Percentiles rank a stretch among this genome's conserved stretches.
Evolutionary conservation across 2,329 filamentous ascomycete genomes (phyloP).

Genomic region (Paecilomyces dactylethromorphus): DNA sequence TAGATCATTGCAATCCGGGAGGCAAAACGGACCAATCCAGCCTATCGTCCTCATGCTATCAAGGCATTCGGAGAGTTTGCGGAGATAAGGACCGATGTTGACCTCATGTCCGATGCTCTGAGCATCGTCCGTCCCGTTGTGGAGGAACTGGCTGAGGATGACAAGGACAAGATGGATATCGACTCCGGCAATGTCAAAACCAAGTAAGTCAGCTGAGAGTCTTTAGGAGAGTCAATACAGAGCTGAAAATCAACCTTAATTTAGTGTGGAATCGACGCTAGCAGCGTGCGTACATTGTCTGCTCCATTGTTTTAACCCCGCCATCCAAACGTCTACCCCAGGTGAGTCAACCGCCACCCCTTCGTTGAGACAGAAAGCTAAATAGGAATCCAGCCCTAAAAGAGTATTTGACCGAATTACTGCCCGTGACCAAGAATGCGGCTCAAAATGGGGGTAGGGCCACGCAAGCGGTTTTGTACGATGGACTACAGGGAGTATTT

Average conservation of each 20-base stretch:
- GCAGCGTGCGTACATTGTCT: constrained; percentile 33
- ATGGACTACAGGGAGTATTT: constrained; percentile 27
- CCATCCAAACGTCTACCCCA: constrained; percentile 13
- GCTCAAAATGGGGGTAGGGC: constrained; percentile 25
- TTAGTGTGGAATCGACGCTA: constrained; percentile 29
- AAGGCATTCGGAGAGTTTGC: constrained; percentile 65
- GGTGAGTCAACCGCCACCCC: constrained; percentile 15
- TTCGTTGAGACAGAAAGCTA: constrained; percentile 6
- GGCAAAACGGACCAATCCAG: constrained; percentile 84
- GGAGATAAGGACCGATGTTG: constrained; percentile 59
- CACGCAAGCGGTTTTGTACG: constrained; percentile 29
- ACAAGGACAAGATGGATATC: constrained; percentile 63
- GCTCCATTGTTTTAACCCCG: constrained; percentile 30
- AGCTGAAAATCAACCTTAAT: not conserved
- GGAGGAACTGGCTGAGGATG: constrained; percentile 46
- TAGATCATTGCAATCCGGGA: constrained; percentile 69
- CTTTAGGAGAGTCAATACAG: not conserved
- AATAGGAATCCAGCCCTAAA: constrained; percentile 17
- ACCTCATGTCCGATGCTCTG: constrained; percentile 62
- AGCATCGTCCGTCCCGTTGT: constrained; percentile 59
- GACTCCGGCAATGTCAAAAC: constrained; percentile 45
- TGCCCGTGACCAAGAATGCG: constrained; percentile 21
- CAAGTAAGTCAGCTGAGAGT: constrained; percentile 14
- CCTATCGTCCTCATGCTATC: constrained; percentile 72
- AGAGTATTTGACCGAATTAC: constrained; percentile 21